Base-by-base conservation (phyloP, 768 basidiomycete species). In the Kwoniella sp. region DNA sequence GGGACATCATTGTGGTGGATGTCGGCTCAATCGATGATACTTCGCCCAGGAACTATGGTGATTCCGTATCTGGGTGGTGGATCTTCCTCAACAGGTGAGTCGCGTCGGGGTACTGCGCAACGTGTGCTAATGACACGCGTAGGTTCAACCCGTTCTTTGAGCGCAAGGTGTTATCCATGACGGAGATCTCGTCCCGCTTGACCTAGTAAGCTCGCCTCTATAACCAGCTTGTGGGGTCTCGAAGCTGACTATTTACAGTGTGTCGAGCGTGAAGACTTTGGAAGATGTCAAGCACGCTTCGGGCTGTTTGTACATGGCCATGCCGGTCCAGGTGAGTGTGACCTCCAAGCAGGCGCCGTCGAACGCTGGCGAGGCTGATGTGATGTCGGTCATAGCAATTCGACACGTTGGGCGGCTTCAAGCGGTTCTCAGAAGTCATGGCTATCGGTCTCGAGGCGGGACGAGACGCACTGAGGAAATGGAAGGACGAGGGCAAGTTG, bases 61-160 rank as follows among this genome's bases (percentile, higher is more conserved):
- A 99, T 65, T 85, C 88, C 0, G 80, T 99, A 2, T 95, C 91
- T 3, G 95, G 95, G 25, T 95, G 88, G 85, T 96, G 89, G 88
- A 80, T 98, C 15, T 77, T 98, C 45, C 69, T 98, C 55, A 96
- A 95, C 72, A 79, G 89, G 44, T 96, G 84, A 37, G 67, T 49
- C 25, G 5, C 5, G 19, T 6, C 29, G 31, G 22, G 8, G 23
- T 7, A 5, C 8, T 28, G 25, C 25, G 32, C 7, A 19, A n/a
- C 11, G n/a, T 36, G 12, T 8, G 14, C 14, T 46, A 46, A 43
- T 27, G 23, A 25, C 8, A 27, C 26, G 14, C 28, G 29, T 23
- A 69, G 70, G 12, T 67, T 71, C 51, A 76, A 76, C 50, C 74
- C 74, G 6, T 75, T 74, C 50, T 68, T 64, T 42, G 55, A 70